phyloP scores from a whole-genome alignment of 1,284 basidiomycete species.

The Clitocybe nebularis region DNA sequence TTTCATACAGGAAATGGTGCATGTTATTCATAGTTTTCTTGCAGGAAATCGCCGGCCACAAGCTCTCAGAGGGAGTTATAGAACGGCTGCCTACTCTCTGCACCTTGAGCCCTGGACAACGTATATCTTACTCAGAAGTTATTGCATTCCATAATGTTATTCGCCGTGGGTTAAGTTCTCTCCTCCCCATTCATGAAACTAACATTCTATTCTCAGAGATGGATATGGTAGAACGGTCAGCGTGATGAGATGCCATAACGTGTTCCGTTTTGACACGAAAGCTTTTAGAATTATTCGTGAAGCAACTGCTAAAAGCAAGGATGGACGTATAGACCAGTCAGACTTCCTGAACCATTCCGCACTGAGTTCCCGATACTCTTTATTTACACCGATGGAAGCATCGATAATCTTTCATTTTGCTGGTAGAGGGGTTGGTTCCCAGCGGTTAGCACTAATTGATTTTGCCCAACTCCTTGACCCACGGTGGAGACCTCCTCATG shows the following conservation, averaged over 20 bases:
- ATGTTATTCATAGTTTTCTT: conserved; percentile 4
- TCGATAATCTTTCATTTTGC: conserved; percentile 96
- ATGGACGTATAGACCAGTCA: conserved; percentile 84
- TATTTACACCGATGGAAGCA: conserved; percentile 95
- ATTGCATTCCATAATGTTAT: conserved; percentile 94
- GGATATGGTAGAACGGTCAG: conserved; percentile 89
- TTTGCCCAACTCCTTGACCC: conserved; percentile 90
- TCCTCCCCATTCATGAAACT: conserved; percentile 9
- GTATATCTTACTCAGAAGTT: conserved; percentile 93
- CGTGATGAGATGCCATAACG: not conserved
- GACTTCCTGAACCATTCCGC: conserved; percentile 78
- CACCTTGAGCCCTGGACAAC: conserved; percentile 80
- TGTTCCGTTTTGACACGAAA: conserved; percentile 1
- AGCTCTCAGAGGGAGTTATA: conserved; percentile 87
- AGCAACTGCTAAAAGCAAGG: conserved; percentile 85
- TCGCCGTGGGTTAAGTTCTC: conserved; percentile 48
- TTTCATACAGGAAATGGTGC: not conserved
- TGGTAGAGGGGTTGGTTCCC: conserved; percentile 64
- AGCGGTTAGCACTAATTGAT: conserved; percentile 78
- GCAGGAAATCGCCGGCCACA: conserved; percentile 92
- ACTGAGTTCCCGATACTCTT: conserved; percentile 78
- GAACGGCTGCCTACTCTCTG: conserved; percentile 87
- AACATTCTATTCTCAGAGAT: conserved; percentile 56
- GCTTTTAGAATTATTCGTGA: conserved; percentile 70
- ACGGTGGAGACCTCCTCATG: conserved; percentile 71